Evolutionary conservation across 2,329 filamentous ascomycete genomes (phyloP), one percentile per base, ranked within the genome.

Genomic region (Penicillium aurantiogriseum): DNA sequence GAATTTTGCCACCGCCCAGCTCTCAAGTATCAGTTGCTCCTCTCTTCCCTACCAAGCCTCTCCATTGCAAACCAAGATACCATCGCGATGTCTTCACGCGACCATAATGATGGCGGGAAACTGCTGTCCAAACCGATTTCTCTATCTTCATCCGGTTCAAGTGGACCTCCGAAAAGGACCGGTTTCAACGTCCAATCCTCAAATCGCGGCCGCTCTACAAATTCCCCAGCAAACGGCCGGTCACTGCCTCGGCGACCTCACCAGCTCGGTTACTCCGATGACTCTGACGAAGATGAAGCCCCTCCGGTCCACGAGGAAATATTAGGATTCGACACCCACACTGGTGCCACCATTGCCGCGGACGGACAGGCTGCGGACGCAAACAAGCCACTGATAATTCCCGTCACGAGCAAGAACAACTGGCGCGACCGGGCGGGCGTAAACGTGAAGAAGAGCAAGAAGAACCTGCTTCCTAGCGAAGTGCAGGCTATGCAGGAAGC

Each of bases 401-500:
- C 90, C 69, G 89, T 92, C 59, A 89, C 91, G 75, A 90, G 87
- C 69, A 87, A 85, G 71, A 97, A 97, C 73, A 94, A 97, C 79
- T 87, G 92, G 62, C 71, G 74, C 50, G 71, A 77, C 56, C 68
- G 74, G 7, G 63, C 73, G 5, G 69, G 74, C 4, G 85, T 54
- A 84, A 85, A 79, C 4, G 85, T 54, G 84, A 85, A 79, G 81
- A 88, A 68, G 56, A 76, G 81, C 63, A 85, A 79, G 71, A 86
- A 84, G 71, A 86, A 84, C 69, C 71, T 83, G 15, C 75, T 87
- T n/a, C 85, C 84, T n/a, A 72, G 67, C 7, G 83, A 83, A 60
- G 83, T 83, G 40, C 79, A 81, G 60, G 79, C 78, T 61, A 72
- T 77, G 59, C 77, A 76, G 63, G 77, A 76, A 66, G 77, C 73